A percentile compares a stretch with the other conserved stretches of the same genome.
Evolutionary conservation across 345 rosid species (phyloP).

Genomic region (Luvunga scandens): DNA sequence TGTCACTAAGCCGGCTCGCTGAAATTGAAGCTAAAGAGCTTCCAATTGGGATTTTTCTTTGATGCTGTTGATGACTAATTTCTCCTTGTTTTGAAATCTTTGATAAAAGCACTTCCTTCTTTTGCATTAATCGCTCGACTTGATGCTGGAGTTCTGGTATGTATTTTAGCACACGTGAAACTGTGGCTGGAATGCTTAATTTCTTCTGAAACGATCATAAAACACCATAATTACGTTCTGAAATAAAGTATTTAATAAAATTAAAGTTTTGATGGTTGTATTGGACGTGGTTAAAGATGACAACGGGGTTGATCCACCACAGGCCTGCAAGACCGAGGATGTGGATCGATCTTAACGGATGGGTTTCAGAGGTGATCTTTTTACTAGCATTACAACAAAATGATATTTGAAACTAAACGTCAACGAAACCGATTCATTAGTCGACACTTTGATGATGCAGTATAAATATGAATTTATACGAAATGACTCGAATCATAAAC

Average conservation of each 20-base stretch:
- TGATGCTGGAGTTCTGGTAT: constrained; percentile 46
- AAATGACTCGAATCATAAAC: no score
- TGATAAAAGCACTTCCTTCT: constrained; percentile 37
- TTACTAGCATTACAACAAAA: no score
- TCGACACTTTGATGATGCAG: no score
- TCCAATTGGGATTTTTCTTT: background rate
- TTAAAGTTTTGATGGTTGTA: no score
- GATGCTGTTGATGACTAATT: constrained; percentile 19
- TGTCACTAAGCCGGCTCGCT: constrained; percentile 36
- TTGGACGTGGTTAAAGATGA: no score
- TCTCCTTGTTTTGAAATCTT: constrained; percentile 24
- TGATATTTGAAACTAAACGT: no score
- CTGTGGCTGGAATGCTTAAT: constrained; percentile 41
- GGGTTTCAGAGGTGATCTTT: no score
- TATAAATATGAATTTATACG: no score
- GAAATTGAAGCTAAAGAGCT: constrained; percentile 23
- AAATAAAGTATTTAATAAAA: background rate
- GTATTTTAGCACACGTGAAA: constrained; percentile 35
- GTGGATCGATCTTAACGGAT: no score
- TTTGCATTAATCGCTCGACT: constrained; percentile 24
- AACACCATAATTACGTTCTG: background rate
- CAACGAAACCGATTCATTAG: no score
- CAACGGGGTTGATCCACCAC: no score
- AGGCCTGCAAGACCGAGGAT: no score
- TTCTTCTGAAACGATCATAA: constrained; percentile 28